These are phyloP conservation scores for Oleoguttula mirabilis DNA, from an alignment of 495 filamentous ascomycete species.

Conservation along the genomic window DNA sequence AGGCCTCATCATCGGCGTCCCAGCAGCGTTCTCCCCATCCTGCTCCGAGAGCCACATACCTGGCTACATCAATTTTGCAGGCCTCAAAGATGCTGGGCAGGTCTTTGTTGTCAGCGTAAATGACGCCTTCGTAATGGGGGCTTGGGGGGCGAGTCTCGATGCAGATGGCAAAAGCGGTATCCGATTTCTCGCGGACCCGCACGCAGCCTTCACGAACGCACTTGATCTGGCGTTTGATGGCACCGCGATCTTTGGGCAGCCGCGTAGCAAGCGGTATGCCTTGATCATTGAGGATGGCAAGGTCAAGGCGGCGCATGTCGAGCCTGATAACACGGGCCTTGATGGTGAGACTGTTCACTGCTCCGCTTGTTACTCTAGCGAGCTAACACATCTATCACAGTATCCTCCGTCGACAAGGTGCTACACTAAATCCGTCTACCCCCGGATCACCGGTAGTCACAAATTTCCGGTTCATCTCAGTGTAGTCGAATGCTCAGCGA, in stretches of 20 bases:
- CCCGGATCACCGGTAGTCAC: no score
- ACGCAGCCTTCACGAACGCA: slow-evolving; percentile 69
- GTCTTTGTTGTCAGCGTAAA: slow-evolving; percentile 89
- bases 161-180: slow-evolving; percentile 57
- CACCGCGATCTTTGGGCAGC: slow-evolving; percentile 69
- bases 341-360: slow-evolving; percentile 43
- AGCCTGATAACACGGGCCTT: slow-evolving; percentile 88
- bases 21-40: slow-evolving; percentile 57
- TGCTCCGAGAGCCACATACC: slow-evolving; percentile 31
- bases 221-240: slow-evolving; percentile 78
- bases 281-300: slow-evolving; percentile 38
- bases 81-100: slow-evolving; percentile 59
- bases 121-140: slow-evolving; percentile 94
- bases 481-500: no score
- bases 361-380: no score
- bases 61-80: slow-evolving; percentile 64
- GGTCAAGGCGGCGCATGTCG: slow-evolving; percentile 41
- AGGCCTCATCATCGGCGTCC: slow-evolving; percentile 78
- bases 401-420: slow-evolving; percentile 62
- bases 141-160: slow-evolving; percentile 66
- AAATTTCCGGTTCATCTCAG: no score
- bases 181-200: slow-evolving; percentile 84
- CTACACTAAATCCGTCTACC: no score
- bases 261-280: slow-evolving; percentile 80
- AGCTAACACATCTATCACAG: no score